A percentile compares a stretch with the other conserved stretches of the same genome.
Evolutionary conservation across 768 basidiomycete species (phyloP).

Genomic region (Postia placenta): DNA sequence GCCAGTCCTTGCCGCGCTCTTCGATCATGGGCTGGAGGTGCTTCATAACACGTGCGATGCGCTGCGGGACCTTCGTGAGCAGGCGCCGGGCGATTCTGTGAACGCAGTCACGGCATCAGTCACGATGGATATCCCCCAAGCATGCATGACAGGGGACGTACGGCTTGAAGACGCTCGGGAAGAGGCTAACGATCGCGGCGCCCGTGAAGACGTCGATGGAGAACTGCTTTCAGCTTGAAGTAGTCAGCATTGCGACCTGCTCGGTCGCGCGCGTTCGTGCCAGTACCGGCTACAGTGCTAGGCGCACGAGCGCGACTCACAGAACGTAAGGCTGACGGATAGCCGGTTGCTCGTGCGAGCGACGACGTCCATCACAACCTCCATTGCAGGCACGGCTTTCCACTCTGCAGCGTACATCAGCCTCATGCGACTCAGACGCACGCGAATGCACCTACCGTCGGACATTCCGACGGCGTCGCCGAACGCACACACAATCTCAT

Average conservation of each 20-base stretch:
- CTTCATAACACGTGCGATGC: neutral
- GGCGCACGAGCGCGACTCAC: too few species aligned
- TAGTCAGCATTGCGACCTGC: slow-evolving; percentile 37
- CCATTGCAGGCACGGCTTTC: slow-evolving; percentile 25
- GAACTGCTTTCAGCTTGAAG: slow-evolving; percentile 25
- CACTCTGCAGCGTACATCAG: slow-evolving; percentile 26
- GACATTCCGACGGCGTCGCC: slow-evolving; percentile 23
- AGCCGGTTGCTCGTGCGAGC: slow-evolving; percentile 37
- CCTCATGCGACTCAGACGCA: neutral
- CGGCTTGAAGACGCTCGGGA: slow-evolving; percentile 30
- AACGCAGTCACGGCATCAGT: too few species aligned
- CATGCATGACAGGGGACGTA: slow-evolving; percentile 7
- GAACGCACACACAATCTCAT: slow-evolving; percentile 20
- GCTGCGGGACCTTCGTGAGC: slow-evolving; percentile 3
- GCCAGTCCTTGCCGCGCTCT: slow-evolving; percentile 9
- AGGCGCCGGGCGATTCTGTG: slow-evolving; percentile 11
- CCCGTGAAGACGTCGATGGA: slow-evolving; percentile 22
- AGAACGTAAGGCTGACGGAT: slow-evolving; percentile 45
- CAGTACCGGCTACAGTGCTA: too few species aligned
- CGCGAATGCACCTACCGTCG: slow-evolving; percentile 5
- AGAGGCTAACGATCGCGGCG: slow-evolving; percentile 15
- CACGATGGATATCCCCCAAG: too few species aligned
- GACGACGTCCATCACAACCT: slow-evolving; percentile 29
- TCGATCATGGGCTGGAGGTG: slow-evolving; percentile 7
- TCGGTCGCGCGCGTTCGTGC: too few species aligned